Evolutionary conservation across 257 asterid genomes (phyloP).

Genomic region (Plantago major): DNA sequence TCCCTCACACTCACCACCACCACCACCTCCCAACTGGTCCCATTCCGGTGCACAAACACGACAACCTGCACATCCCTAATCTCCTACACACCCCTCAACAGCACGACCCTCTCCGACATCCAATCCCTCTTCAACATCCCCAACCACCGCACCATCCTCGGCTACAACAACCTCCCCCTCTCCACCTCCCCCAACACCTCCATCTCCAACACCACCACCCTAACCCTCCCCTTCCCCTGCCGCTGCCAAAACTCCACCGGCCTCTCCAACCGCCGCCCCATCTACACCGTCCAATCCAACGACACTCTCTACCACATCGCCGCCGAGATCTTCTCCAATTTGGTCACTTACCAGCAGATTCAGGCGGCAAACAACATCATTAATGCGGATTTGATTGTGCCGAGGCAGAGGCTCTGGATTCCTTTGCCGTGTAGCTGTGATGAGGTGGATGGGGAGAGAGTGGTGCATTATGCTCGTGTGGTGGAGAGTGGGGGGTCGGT

Average conservation of each 20-base stretch:
- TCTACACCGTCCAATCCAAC: constrained; percentile 51
- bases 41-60: constrained; percentile 46
- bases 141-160: constrained; percentile 54
- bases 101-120: constrained; percentile 53
- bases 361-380: constrained; percentile 46
- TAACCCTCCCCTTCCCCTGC: too few species aligned
- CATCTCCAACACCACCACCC: neutral
- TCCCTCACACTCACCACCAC: neutral
- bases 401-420: constrained; percentile 55
- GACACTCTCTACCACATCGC: constrained; percentile 74
- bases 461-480: constrained; percentile 73
- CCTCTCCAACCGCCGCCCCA: constrained; percentile 60
- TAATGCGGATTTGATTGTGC: constrained; percentile 24
- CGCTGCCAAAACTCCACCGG: constrained; percentile 41
- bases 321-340: constrained; percentile 45
- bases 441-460: constrained; percentile 44
- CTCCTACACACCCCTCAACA: constrained; percentile 59
- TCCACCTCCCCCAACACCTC: constrained; percentile 26
- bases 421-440: constrained; percentile 96
- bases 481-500: constrained; percentile 48
- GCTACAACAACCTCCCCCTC: constrained; percentile 59
- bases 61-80: constrained; percentile 46
- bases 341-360: constrained; percentile 40
- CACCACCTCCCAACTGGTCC: constrained; percentile 19
- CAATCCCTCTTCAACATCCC: constrained; percentile 42